These are phyloP conservation scores for Xylariales sp. DNA, from an alignment of 2,329 filamentous ascomycete genomes.

Conservation along the genomic window DNA sequence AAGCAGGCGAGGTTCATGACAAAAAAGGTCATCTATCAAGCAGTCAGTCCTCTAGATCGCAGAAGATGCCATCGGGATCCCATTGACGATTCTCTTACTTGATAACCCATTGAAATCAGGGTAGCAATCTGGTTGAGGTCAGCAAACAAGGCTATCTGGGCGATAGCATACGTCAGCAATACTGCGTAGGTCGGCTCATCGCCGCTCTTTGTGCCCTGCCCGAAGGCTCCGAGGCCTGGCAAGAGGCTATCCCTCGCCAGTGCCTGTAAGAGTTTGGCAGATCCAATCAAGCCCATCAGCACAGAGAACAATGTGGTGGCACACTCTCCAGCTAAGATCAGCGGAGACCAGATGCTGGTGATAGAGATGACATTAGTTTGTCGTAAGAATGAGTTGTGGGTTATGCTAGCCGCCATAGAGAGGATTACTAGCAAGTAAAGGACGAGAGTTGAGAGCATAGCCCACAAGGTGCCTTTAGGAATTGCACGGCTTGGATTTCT, in stretches of 20 bases:
- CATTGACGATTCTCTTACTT: constrained; percentile 42
- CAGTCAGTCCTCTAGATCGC: background rate
- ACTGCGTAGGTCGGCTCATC: constrained; percentile 78
- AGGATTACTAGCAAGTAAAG: constrained; percentile 74
- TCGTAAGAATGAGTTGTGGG: constrained; percentile 66
- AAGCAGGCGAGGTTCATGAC: constrained; percentile 88
- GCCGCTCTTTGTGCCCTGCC: constrained; percentile 63
- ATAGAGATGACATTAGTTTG: constrained; percentile 79
- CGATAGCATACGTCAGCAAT: constrained; percentile 67
- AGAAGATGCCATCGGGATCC: too few relatives aligned
- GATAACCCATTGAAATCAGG: constrained; percentile 85
- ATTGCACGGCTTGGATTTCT: constrained; percentile 80
- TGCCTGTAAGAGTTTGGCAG: constrained; percentile 80
- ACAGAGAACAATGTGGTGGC: constrained; percentile 81
- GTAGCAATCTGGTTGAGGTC: constrained; percentile 87
- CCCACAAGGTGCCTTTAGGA: constrained; percentile 76
- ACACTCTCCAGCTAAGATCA: constrained; percentile 78
- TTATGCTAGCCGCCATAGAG: constrained; percentile 72
- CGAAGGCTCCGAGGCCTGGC: constrained; percentile 70
- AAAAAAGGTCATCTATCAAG: constrained; percentile 74
- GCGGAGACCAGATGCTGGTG: constrained; percentile 67
- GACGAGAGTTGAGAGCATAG: constrained; percentile 70
- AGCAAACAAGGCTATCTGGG: constrained; percentile 75
- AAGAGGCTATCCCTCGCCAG: constrained; percentile 75
- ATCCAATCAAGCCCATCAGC: constrained; percentile 81